Evolutionary conservation across 805 yeast species (phyloP).

Genomic region (Pichia cabralensis): DNA sequence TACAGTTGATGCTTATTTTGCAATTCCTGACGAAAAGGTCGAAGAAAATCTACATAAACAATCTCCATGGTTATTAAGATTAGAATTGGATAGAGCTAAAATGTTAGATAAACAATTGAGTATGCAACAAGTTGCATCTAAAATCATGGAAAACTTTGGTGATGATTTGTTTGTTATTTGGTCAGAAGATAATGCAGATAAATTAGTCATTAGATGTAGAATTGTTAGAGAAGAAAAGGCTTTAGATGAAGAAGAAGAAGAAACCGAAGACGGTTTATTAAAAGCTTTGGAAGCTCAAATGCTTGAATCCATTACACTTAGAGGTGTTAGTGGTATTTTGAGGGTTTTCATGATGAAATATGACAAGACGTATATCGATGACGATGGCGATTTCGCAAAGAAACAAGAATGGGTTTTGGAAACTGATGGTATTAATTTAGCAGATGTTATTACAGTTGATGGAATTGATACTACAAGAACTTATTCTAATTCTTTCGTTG

Average conservation of each 20-base stretch:
- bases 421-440: slow-evolving; percentile 95
- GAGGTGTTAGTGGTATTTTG: slow-evolving; percentile 92
- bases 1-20: slow-evolving; percentile 93
- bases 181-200: slow-evolving; percentile 98
- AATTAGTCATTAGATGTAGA: slow-evolving; percentile 94
- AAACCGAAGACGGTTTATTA: slow-evolving; percentile 94
- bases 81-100: slow-evolving; percentile 96
- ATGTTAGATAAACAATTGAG: slow-evolving; percentile 97
- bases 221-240: slow-evolving; percentile 94
- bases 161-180: slow-evolving; percentile 95
- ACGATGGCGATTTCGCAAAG: slow-evolving; percentile 77
- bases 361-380: slow-evolving; percentile 61
- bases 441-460: slow-evolving; percentile 89
- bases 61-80: slow-evolving; percentile 95
- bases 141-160: slow-evolving; percentile 84
- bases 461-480: slow-evolving; percentile 90
- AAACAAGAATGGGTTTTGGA: slow-evolving; percentile 97
- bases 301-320: slow-evolving; percentile 87
- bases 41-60: slow-evolving; percentile 90
- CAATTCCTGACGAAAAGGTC: slow-evolving; percentile 95
- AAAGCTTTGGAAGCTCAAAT: slow-evolving; percentile 92
- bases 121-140: slow-evolving; percentile 97
- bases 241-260: slow-evolving; percentile 86
- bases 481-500: slow-evolving; percentile 95
- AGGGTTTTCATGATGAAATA: slow-evolving; percentile 88